Evolutionary conservation across 2,329 filamentous ascomycete species (phyloP), one percentile per base, ranked within the genome.

Genomic region (Apiospora malaysiana): DNA sequence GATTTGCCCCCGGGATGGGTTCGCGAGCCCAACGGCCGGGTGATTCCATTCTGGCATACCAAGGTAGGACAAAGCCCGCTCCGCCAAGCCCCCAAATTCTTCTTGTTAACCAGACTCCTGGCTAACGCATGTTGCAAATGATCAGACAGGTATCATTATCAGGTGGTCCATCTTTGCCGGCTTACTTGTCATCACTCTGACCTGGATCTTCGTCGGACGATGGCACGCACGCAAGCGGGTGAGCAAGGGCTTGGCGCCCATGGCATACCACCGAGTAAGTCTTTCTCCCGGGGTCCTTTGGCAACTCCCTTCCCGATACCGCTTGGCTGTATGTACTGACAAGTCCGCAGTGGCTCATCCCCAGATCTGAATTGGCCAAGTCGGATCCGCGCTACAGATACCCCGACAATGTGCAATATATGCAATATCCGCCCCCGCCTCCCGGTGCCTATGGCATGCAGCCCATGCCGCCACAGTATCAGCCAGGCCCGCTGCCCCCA

Each of bases 161-260:
- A 93, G 93, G 81, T 95, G 92, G 89, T 85, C 87, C 66, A 82
- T 95, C 72, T 89, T 95, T 77, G 87, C 88, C 72, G 82, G 84
- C 73, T 79, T 95, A 74, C 83, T 93, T 75, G 71, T 86, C 70
- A 70, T 90, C 72, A 81, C 93, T 76, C 79, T 89, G 69, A 76
- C 85, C 56, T 94, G 90, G 85, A 84, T 94, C 76, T 74, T 93
- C 69, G 85, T 89, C 71, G 92, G 92, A 72, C 92, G 92, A 79
- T 81, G 88, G 66, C 93, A 95, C 81, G 93, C 93, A 65, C 89
- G 89, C 79, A 82, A 82, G 65, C 86, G 93, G 66, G 84, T 95
- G 74, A 85, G 83, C 72, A 91, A 90, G 79, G 92, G 92, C 1
- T 83, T 90, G 47, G 83, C 85, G 23, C 91, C 93, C 21, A 81